These are phyloP conservation scores for Pyrus hybrid DNA, from an alignment of 331 rosid species.

Conservation along the genomic window DNA sequence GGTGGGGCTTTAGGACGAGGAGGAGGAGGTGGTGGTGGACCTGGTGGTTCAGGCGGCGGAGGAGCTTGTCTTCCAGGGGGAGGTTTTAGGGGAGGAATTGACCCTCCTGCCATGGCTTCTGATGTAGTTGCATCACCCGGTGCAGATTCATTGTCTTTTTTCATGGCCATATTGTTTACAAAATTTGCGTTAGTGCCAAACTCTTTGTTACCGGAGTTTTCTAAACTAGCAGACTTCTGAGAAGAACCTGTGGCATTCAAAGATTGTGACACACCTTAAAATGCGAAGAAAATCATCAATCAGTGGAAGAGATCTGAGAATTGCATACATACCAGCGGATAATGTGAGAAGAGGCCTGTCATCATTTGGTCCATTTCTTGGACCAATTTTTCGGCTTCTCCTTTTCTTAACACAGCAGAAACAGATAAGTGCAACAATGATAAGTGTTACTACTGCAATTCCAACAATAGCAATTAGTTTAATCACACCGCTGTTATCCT, in stretches of 20 bases:
- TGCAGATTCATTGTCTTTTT: conserved; percentile 23
- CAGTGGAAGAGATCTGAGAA: conserved; percentile 5
- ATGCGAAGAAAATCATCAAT: neutral
- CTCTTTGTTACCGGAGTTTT: conserved; percentile 27
- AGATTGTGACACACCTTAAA: conserved; percentile 3
- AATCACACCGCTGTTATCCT: neutral
- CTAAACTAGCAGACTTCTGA: conserved; percentile 34
- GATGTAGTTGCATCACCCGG: conserved; percentile 23
- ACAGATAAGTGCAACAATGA: conserved; percentile 20
- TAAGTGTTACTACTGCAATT: conserved; percentile 18
- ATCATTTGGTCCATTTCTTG: conserved; percentile 25
- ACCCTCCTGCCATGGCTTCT: conserved; percentile 17
- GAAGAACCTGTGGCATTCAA: conserved; percentile 43
- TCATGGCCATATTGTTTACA: conserved; percentile 16
- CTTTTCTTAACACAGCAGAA: conserved; percentile 31
- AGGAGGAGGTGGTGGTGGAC: conserved; percentile 29
- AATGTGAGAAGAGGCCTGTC: conserved; percentile 42
- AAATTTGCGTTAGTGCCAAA: conserved; percentile 12
- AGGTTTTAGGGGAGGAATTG: conserved; percentile 23
- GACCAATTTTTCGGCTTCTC: conserved; percentile 12
- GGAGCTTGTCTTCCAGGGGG: conserved; percentile 40
- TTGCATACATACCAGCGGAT: conserved; percentile 52
- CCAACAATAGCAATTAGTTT: conserved; percentile 5
- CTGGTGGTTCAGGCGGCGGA: conserved; percentile 21
- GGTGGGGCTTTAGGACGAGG: conserved; percentile 45